phyloP scores from a whole-genome alignment of 2,329 filamentous ascomycete genomes.

The Cercospora sp. region DNA sequence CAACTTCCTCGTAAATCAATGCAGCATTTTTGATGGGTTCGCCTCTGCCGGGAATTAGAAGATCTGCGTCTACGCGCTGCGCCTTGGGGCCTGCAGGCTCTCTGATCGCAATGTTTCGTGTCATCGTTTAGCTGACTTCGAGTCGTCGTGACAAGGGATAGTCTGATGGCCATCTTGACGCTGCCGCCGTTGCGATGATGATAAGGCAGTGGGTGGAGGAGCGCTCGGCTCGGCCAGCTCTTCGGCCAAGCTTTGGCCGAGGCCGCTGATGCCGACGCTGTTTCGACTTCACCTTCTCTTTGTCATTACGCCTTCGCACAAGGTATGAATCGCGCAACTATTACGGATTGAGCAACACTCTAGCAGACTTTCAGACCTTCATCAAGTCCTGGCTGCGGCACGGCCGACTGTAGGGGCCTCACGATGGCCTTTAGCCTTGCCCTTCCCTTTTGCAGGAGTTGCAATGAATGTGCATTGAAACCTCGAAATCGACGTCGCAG shows the following conservation, averaged over 20 bases:
- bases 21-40: constrained; percentile 44
- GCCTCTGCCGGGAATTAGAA: constrained; percentile 52
- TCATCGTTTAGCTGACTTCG: background rate
- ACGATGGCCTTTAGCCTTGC: background rate
- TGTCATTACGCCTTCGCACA: background rate
- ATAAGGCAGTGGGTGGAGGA: background rate
- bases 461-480: background rate
- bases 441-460: background rate
- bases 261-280: background rate
- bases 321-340: background rate
- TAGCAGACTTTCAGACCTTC: too few species aligned
- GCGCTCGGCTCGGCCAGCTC: background rate
- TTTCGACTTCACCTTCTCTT: background rate
- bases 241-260: constrained; percentile 1
- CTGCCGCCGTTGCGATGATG: background rate
- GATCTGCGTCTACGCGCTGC: constrained; percentile 27
- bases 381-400: background rate
- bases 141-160: too few species aligned
- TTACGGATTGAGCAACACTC: background rate
- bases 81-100: background rate
- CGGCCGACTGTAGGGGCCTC: background rate
- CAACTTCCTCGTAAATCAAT: constrained; percentile 40
- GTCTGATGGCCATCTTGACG: background rate
- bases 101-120: background rate
- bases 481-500: background rate